These are phyloP conservation scores for Dendrobium huoshanense DNA, from an alignment of 106 monocot species.

Conservation along the genomic window DNA sequence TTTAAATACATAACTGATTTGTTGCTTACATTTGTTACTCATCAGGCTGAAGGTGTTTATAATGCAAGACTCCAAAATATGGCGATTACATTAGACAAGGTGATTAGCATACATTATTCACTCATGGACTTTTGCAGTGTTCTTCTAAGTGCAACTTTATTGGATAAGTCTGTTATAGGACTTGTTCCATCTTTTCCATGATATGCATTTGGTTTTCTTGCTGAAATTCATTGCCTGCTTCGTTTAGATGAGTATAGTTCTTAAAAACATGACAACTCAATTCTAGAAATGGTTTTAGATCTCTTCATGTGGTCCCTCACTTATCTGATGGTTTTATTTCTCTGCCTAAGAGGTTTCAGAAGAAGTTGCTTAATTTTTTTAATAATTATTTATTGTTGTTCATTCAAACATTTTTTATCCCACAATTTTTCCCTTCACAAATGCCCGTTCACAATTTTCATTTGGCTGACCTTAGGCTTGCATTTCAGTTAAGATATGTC, in stretches of 20 bases:
- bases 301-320: background rate
- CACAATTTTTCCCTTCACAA: background rate
- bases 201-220: background rate
- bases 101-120: slow-evolving; percentile 7
- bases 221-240: background rate
- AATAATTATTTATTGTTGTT: background rate
- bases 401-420: background rate
- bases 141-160: background rate
- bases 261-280: background rate
- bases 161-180: background rate
- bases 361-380: background rate
- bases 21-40: slow-evolving; percentile 7
- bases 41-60: slow-evolving; percentile 91
- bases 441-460: background rate
- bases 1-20: background rate
- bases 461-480: background rate
- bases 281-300: background rate
- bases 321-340: background rate
- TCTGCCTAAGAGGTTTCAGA: too few relatives aligned
- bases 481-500: slow-evolving; percentile 74
- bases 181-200: background rate
- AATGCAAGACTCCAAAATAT: slow-evolving; percentile 88
- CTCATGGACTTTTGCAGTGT: background rate
- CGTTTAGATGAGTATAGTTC: background rate
- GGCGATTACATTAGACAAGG: slow-evolving; percentile 94